Percentiles rank a stretch among this genome's conserved stretches.
Evolutionary conservation across 2,329 filamentous ascomycete species (phyloP).

Genomic region (Aspergillus aculeatinus): DNA sequence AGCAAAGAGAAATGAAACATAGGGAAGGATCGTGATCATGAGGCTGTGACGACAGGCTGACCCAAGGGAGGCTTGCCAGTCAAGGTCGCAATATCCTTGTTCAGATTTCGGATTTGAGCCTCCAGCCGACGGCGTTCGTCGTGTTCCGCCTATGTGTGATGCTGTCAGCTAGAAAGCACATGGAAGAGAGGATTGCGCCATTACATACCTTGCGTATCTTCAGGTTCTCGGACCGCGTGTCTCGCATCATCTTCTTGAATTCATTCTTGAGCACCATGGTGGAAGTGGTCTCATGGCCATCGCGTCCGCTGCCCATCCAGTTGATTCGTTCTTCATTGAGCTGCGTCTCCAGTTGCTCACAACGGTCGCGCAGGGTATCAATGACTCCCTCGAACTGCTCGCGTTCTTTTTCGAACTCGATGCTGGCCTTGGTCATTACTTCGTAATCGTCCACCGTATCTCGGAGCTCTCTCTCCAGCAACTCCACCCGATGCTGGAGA

Average conservation of each 20-base stretch:
- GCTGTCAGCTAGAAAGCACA: conserved; percentile 17
- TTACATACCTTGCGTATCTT: conserved; percentile 63
- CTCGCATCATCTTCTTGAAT: conserved; percentile 79
- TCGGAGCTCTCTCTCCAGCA: conserved; percentile 63
- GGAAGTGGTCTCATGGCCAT: conserved; percentile 59
- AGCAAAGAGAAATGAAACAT: background rate
- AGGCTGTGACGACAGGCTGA: conserved; percentile 34
- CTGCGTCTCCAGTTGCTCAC: conserved; percentile 62
- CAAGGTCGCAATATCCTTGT: conserved; percentile 40
- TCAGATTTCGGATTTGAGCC: conserved; percentile 55
- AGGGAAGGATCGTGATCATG: conserved; percentile 32
- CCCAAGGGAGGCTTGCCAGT: conserved; percentile 35
- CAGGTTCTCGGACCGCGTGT: conserved; percentile 65
- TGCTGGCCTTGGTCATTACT: conserved; percentile 65
- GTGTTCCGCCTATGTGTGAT: conserved; percentile 60
- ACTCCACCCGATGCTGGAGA: conserved; percentile 50
- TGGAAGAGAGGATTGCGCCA: background rate
- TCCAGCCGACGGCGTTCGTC: conserved; percentile 69
- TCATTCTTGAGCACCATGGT: conserved; percentile 69
- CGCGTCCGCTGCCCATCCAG: conserved; percentile 57
- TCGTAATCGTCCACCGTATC: conserved; percentile 71
- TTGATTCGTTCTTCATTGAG: conserved; percentile 67
- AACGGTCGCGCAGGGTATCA: conserved; percentile 63
- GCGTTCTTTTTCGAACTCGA: conserved; percentile 70
- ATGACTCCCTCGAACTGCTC: conserved; percentile 63